Evolutionary conservation across 75 land plant species (phyloP).

Genomic region (Sequoia sempervirens): DNA sequence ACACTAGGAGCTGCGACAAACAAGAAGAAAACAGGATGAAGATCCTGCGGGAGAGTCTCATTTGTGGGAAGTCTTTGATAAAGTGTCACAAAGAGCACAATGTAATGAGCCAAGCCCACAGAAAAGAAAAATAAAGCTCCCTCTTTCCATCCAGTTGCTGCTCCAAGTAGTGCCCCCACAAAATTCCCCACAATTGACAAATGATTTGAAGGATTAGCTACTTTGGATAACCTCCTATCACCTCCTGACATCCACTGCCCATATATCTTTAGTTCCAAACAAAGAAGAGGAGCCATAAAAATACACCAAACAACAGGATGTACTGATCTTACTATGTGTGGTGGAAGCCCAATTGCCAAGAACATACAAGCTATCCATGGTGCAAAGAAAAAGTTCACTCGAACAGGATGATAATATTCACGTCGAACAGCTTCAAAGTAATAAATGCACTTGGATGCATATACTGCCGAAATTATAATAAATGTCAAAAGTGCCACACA

Average conservation of each 20-base stretch:
- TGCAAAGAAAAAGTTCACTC: constrained; percentile 89
- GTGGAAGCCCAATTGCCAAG: constrained; percentile 56
- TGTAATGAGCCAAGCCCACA: constrained; percentile 56
- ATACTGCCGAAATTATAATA: constrained; percentile 24
- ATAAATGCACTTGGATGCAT: constrained; percentile 50
- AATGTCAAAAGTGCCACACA: constrained; percentile 36
- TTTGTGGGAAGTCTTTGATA: constrained; percentile 52
- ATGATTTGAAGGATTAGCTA: constrained; percentile 70
- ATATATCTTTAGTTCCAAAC: constrained; percentile 60
- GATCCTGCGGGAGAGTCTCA: constrained; percentile 35
- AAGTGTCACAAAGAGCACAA: constrained; percentile 67
- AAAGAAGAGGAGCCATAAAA: constrained; percentile 63
- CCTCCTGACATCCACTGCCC: constrained; percentile 74
- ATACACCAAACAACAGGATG: constrained; percentile 59
- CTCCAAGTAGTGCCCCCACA: constrained; percentile 36
- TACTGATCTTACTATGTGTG: constrained; percentile 26
- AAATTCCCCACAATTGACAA: constrained; percentile 59
- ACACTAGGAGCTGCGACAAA: constrained; percentile 63
- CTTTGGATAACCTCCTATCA: constrained; percentile 32
- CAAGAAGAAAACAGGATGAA: constrained; percentile 65
- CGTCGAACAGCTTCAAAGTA: constrained; percentile 88
- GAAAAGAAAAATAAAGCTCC: constrained; percentile 45
- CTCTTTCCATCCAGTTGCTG: constrained; percentile 51
- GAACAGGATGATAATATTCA: constrained; percentile 74
- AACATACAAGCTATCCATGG: constrained; percentile 77